These are phyloP conservation scores for Globisporangium radiosum DNA, from an alignment of 352 stramenopile species.

Conservation along the genomic window DNA sequence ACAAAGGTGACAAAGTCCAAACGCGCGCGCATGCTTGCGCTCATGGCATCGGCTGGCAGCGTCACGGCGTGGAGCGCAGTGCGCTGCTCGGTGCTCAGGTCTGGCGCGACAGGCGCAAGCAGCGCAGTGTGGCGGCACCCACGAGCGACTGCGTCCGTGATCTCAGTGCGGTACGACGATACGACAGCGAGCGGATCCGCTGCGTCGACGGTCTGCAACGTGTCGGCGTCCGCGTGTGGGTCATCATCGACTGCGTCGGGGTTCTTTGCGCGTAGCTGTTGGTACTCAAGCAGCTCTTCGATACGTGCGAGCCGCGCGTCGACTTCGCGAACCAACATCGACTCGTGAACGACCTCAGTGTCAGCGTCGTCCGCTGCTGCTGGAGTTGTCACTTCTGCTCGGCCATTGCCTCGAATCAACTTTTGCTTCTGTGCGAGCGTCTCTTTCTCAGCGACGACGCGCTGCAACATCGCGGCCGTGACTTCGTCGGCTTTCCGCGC, in stretches of 20 bases:
- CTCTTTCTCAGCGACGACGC: conserved; percentile 46
- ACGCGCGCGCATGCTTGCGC: conserved; percentile 23
- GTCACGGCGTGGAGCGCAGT: background rate
- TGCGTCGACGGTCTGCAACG: background rate
- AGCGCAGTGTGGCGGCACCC: background rate
- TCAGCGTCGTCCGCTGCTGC: no score
- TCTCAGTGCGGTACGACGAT: background rate
- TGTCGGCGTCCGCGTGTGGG: background rate
- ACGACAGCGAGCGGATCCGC: background rate
- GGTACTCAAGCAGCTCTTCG: conserved; percentile 13
- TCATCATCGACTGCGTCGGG: background rate
- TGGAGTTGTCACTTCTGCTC: background rate
- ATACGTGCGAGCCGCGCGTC: conserved; percentile 17
- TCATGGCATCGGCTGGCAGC: conserved; percentile 13
- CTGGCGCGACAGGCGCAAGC: background rate
- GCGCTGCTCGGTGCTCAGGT: background rate
- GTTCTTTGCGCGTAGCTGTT: background rate
- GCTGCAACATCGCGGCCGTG: conserved; percentile 40
- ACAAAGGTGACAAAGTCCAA: conserved; percentile 26
- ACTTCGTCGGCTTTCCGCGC: conserved; percentile 38
- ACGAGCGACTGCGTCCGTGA: conserved; percentile 9
- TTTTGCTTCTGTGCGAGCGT: conserved; percentile 30
- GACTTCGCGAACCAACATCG: background rate
- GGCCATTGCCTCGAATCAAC: conserved; percentile 7
- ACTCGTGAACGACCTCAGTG: no score